Evolutionary conservation across 2,329 filamentous ascomycete genomes (phyloP).

Genomic region (Fusarium sp.): DNA sequence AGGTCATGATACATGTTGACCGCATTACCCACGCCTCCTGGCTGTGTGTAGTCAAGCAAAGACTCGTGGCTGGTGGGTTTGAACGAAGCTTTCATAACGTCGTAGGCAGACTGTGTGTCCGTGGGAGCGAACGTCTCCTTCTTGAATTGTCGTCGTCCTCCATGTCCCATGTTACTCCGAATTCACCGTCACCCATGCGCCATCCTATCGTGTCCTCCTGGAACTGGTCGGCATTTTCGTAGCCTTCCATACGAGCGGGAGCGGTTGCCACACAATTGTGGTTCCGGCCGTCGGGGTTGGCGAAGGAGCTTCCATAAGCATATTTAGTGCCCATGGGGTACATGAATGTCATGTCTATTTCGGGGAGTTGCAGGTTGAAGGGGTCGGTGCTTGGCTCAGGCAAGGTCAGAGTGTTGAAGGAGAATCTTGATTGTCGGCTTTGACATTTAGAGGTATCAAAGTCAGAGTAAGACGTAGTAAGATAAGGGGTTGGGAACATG

Average conservation of each 20-base stretch:
- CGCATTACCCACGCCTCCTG: neutral
- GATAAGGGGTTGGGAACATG: neutral
- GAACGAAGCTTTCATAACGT: neutral
- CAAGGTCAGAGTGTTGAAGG: neutral
- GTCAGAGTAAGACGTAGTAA: neutral
- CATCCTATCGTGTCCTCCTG: neutral
- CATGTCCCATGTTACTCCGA: neutral
- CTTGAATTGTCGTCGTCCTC: neutral
- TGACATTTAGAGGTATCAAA: neutral
- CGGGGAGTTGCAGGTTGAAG: neutral
- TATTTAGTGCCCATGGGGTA: neutral
- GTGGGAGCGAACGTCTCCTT: neutral
- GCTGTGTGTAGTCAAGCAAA: neutral
- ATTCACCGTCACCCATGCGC: neutral
- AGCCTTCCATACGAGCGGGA: neutral
- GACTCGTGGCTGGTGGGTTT: neutral
- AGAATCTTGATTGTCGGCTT: neutral
- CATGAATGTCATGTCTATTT: neutral
- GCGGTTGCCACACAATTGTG: neutral
- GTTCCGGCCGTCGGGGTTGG: neutral
- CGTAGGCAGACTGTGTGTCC: neutral
- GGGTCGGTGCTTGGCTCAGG: neutral
- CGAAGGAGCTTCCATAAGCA: neutral
- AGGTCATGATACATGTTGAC: neutral
- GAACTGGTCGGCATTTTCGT: neutral